Percentiles rank a stretch among this genome's conserved stretches.
These are phyloP conservation scores for Poa annua DNA, from an alignment of 176 grass and related monocot genomes.

Conservation along the genomic window DNA sequence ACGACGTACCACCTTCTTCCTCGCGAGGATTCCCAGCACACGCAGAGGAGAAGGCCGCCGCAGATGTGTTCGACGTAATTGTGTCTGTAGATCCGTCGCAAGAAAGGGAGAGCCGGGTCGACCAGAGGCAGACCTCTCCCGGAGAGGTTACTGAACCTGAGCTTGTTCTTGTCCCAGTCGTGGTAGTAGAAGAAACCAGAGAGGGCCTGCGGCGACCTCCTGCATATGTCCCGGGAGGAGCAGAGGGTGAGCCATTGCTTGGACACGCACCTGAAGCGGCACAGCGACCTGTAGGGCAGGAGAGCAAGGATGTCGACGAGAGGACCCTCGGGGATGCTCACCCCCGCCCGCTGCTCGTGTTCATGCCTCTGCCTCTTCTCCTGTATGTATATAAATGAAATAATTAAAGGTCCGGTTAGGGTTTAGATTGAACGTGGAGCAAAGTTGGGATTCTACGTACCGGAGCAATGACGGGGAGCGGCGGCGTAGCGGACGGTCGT, in stretches of 20 bases:
- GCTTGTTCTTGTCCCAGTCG: neutral
- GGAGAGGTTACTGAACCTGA: neutral
- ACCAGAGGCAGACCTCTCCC: neutral
- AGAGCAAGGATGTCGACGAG: neutral
- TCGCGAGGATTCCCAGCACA: neutral
- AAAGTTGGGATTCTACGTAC: neutral
- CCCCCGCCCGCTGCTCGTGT: neutral
- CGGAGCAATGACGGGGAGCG: neutral
- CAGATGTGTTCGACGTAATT: neutral
- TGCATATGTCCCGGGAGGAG: neutral
- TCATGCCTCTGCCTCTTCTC: neutral
- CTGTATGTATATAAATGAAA: neutral
- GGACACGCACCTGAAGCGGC: conserved; percentile 1
- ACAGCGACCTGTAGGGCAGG: neutral
- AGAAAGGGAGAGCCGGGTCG: neutral
- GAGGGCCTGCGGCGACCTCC: neutral
- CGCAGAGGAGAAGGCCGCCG: neutral
- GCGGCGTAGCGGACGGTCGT: neutral
- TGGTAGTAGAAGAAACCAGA: neutral
- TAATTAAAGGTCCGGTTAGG: neutral
- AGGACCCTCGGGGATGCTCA: neutral
- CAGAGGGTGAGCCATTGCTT: neutral
- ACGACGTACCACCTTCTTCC: neutral
- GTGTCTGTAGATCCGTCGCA: neutral
- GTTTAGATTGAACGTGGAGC: no score